A percentile compares a stretch with the other conserved stretches of the same genome.
Evolutionary conservation across 75 land plant genomes (phyloP).

Genomic region (Pinus taeda): DNA sequence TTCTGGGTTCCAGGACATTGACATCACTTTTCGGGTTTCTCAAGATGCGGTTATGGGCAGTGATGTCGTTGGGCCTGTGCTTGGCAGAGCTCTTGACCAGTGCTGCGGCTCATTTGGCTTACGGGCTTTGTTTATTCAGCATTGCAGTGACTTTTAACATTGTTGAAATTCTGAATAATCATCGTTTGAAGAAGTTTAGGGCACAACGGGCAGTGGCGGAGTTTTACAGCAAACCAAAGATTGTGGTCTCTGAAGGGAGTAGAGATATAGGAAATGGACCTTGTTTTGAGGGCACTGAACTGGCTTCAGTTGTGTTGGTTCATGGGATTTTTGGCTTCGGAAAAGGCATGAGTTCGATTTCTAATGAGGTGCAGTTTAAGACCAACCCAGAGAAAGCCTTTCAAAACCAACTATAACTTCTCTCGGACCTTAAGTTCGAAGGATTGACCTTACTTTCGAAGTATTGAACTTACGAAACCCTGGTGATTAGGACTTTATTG

Average conservation of each 20-base stretch:
- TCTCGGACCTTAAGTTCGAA: too few relatives aligned
- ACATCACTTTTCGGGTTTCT: too few relatives aligned
- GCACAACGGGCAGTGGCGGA: not conserved
- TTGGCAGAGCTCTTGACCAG: conserved; percentile 65
- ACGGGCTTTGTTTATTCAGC: conserved; percentile 67
- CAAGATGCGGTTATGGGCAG: conserved; percentile 33
- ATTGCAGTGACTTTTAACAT: conserved; percentile 69
- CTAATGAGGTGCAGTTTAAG: not conserved
- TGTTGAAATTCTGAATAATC: conserved; percentile 14
- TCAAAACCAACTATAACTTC: too few relatives aligned
- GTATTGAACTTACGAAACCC: too few relatives aligned
- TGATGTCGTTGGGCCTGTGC: conserved; percentile 11
- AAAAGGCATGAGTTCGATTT: conserved; percentile 49
- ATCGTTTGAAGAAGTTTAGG: not conserved
- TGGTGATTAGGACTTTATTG: too few relatives aligned
- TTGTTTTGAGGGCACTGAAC: conserved; percentile 32
- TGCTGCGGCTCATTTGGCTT: conserved; percentile 55
- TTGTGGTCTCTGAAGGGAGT: not conserved
- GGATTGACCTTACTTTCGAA: too few relatives aligned
- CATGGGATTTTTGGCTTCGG: conserved; percentile 99
- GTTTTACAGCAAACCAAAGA: not conserved
- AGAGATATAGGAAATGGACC: conserved; percentile 4
- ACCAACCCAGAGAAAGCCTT: too few relatives aligned
- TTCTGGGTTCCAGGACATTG: too few relatives aligned
- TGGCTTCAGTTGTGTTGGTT: conserved; percentile 83